phyloP scores from a whole-genome alignment of 495 filamentous ascomycete species.

The Viridothelium virens region DNA sequence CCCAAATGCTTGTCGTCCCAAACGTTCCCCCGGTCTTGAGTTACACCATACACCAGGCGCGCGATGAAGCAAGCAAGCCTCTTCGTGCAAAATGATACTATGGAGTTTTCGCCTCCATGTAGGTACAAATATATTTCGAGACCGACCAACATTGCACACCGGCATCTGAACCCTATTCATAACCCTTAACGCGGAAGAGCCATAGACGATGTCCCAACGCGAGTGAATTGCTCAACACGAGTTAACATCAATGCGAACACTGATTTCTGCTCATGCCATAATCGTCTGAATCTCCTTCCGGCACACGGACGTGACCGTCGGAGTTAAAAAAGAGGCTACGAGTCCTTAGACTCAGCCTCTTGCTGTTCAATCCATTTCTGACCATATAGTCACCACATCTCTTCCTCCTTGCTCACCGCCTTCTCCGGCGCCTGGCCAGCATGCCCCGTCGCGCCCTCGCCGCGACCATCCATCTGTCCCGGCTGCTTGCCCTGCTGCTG shows the following conservation, averaged over 20 bases:
- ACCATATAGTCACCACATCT: slow-evolving; percentile 12
- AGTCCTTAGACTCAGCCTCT: neutral
- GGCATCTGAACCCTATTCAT: neutral
- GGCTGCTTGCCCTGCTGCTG: slow-evolving; percentile 53
- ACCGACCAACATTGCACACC: neutral
- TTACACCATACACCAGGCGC: neutral
- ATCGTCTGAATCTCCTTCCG: too few species aligned
- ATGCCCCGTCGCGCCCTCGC: too few species aligned
- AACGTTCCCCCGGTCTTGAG: neutral
- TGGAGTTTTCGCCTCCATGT: neutral
- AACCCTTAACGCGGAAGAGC: neutral
- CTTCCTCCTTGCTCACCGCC: neutral
- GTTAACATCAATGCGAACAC: neutral
- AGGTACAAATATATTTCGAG: neutral
- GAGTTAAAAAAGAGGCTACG: neutral
- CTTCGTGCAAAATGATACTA: neutral
- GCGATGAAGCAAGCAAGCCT: neutral
- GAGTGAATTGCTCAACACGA: neutral
- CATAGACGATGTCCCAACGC: neutral
- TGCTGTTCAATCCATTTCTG: slow-evolving; percentile 13
- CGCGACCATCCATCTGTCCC: neutral
- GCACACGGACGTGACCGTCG: too few species aligned
- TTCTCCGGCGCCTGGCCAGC: slow-evolving; percentile 44
- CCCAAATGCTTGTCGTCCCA: neutral
- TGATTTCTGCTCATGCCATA: neutral